Conservation (phyloP, 495 filamentous ascomycete species). For the Neurospora terricola region DNA sequence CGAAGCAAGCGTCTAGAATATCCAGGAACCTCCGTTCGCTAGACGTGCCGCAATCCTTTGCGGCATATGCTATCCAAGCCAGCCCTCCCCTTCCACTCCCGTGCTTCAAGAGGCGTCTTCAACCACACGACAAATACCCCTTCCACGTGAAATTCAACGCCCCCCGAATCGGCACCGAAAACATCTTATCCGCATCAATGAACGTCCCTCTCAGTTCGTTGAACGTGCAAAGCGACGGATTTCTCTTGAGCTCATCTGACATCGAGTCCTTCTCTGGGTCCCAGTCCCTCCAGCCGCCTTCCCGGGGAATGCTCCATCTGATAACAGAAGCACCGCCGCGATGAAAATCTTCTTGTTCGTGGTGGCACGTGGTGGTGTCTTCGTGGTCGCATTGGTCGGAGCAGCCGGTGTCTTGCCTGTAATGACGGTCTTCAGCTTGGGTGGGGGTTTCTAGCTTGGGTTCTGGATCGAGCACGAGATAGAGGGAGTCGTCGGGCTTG, state of each 20-base stretch:
- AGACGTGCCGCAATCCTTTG: no score
- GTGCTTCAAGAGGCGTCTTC: not conserved
- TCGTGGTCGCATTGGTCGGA: not conserved
- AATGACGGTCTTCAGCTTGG: not conserved
- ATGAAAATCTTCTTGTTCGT: not conserved
- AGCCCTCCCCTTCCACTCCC: no score
- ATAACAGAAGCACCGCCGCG: not conserved
- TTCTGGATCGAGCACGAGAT: not conserved
- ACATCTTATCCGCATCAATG: conserved; percentile 1
- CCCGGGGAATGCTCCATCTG: not conserved
- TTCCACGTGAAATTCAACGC: not conserved
- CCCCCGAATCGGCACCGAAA: not conserved
- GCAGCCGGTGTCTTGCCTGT: not conserved
- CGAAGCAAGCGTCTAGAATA: no score
- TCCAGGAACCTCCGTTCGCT: no score
- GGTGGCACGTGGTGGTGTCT: not conserved
- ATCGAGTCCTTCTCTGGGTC: not conserved
- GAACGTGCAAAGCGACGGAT: not conserved
- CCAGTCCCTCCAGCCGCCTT: not conserved
- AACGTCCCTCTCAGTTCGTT: not conserved
- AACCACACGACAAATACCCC: not conserved
- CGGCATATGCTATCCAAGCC: no score
- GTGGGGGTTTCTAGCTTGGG: not conserved
- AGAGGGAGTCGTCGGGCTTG: not conserved
- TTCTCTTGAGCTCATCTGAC: not conserved